Evolutionary conservation across 2,329 filamentous ascomycete species (phyloP), one percentile per base, ranked within the genome.

Genomic region (Ophidiomyces ophidiicola): DNA sequence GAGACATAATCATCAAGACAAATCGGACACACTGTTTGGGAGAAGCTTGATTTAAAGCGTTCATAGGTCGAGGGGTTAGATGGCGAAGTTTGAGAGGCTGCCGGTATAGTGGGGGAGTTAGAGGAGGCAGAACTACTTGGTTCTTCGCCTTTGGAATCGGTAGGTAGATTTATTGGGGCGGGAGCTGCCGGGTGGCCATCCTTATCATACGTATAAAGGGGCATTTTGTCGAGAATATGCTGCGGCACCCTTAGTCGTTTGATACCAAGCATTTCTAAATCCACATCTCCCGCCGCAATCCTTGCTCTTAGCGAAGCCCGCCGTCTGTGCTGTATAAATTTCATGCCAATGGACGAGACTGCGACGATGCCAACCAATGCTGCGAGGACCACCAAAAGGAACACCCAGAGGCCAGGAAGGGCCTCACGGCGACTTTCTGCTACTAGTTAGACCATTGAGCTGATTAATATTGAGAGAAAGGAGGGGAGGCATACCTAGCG

Each of bases 1-100:
- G 76, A 71, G 19, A 80, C 70, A 53, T 84, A 96, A 43, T 83
- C 76, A 39, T 85, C 82, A 1, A 93, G 70, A 54, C 90, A 98
- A 38, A 96, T 94, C n/a, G 83, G 76, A 55, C 90, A 96, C 2
- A 73, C 78, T 0, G 83, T 78, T 55, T 96, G 90, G 14, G 78
- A 76, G 49, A 45, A 45, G 14, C n/a, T 42, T 3, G 39, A 41
- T 24, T 41, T 35, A 4, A 30, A 15, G 2, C 32, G 32, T 23
- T 35, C 32, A 14, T 41, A 36, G 12, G 18, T 29, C n/a, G 17
- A 11, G 11, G 32, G 24, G 24, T 29, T 41, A 19, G 10, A 5
- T 12, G 15, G 14, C 8, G 32, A 19, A 12, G 23, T n/a, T 18
- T 35, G 24, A 10, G 32, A 31, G n/a, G 6, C 17, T 15, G 6